A percentile compares a stretch with the other conserved stretches of the same genome.
These are phyloP conservation scores for Botrytis fabae DNA, from an alignment of 2,329 filamentous ascomycete species.

Conservation along the genomic window DNA sequence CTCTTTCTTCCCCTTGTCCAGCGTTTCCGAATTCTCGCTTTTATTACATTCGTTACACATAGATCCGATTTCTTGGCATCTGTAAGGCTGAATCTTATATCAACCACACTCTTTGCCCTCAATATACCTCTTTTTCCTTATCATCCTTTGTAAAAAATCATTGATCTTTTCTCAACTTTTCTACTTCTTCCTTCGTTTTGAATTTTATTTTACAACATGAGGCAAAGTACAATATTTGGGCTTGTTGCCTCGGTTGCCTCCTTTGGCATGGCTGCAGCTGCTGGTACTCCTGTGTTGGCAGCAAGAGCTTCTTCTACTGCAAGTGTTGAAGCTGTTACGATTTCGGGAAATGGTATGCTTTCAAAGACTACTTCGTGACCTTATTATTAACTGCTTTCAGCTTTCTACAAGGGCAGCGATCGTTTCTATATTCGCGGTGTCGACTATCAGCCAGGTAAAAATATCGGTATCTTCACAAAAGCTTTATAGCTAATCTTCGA, in stretches of 20 bases:
- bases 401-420: constrained; percentile 39
- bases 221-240: constrained; percentile 6
- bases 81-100: constrained; percentile 14
- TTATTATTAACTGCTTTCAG: constrained; percentile 24
- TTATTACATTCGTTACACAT: constrained; percentile 16
- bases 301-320: constrained; percentile 31
- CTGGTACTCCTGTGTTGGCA: constrained; percentile 29
- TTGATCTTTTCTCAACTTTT: background rate
- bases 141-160: background rate
- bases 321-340: constrained; percentile 30
- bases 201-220: constrained; percentile 22
- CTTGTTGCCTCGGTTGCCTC: constrained; percentile 17
- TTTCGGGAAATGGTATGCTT: constrained; percentile 36
- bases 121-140: background rate
- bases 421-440: constrained; percentile 60
- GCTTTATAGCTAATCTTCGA: background rate
- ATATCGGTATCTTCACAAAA: background rate
- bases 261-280: constrained; percentile 23
- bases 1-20: background rate
- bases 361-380: background rate
- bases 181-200: background rate
- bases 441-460: constrained; percentile 59
- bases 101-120: constrained; percentile 10
- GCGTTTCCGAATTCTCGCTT: background rate
- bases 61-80: constrained; percentile 18